These are phyloP conservation scores for Dalbergia cultrata DNA, from an alignment of 306 rosid genomes.

Conservation along the genomic window DNA sequence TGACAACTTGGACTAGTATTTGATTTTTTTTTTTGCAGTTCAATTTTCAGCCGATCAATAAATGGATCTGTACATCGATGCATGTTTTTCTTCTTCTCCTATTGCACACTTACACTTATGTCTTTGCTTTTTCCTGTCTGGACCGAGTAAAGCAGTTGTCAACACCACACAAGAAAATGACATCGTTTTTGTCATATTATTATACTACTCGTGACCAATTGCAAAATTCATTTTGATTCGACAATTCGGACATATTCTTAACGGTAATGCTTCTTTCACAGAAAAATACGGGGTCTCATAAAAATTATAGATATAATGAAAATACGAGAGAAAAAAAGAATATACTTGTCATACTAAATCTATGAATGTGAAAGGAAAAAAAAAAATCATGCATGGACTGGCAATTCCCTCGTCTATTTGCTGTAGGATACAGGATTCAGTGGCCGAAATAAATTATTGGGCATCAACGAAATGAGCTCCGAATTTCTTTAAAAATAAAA, in stretches of 20 bases:
- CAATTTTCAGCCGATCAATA: neutral
- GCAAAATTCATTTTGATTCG: neutral
- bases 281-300: neutral
- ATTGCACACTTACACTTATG: neutral
- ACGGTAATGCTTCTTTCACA: neutral
- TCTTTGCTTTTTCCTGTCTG: constrained; percentile 12
- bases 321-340: too few relatives aligned
- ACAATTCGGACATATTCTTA: neutral
- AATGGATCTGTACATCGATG: constrained; percentile 1
- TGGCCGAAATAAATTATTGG: too few relatives aligned
- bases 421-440: too few relatives aligned
- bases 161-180: neutral
- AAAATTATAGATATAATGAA: too few relatives aligned
- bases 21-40: neutral
- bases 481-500: too few relatives aligned
- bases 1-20: neutral
- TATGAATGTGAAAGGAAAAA: too few relatives aligned
- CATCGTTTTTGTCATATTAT: neutral
- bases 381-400: too few relatives aligned
- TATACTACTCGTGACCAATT: neutral
- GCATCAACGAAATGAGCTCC: too few relatives aligned
- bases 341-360: too few relatives aligned
- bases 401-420: too few relatives aligned
- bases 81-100: constrained; percentile 2
- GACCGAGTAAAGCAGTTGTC: constrained; percentile 11